phyloP scores from a whole-genome alignment of 1,284 basidiomycete genomes.

The Singerocomus rubriflavus region DNA sequence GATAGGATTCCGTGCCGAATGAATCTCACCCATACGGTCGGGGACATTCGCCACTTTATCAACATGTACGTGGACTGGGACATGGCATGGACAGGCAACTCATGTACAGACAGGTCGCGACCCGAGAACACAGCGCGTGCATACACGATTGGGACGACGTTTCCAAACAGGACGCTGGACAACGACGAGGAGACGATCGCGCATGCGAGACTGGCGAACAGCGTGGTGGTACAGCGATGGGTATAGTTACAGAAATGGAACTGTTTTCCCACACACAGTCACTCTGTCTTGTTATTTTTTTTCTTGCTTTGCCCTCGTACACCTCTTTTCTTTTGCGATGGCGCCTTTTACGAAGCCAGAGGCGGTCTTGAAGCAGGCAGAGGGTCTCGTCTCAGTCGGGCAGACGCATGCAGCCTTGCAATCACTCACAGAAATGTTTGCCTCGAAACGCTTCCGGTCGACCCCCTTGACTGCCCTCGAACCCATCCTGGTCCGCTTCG shows the following conservation, averaged over 20 bases:
- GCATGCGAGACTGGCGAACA: conserved; percentile 72
- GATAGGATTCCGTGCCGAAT: conserved; percentile 79
- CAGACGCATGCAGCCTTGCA: conserved; percentile 88
- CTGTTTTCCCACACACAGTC: conserved; percentile 16
- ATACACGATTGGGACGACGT: conserved; percentile 83
- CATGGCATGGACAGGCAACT: neutral
- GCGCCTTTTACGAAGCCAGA: conserved; percentile 90
- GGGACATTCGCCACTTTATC: conserved; percentile 85
- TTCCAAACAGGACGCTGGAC: conserved; percentile 76
- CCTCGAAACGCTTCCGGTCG: conserved; percentile 91
- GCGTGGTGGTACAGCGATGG: conserved; percentile 87
- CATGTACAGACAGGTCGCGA: conserved; percentile 53
- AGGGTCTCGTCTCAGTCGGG: conserved; percentile 88
- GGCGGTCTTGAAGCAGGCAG: conserved; percentile 88
- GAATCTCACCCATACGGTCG: conserved; percentile 90
- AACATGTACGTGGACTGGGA: conserved; percentile 69
- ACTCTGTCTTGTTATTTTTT: conserved; percentile 3
- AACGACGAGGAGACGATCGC: conserved; percentile 71
- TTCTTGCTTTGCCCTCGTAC: too few species aligned
- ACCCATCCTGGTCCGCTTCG: conserved; percentile 91
- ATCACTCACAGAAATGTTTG: conserved; percentile 89
- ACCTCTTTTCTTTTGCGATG: conserved; percentile 44
- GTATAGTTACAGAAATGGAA: conserved; percentile 33
- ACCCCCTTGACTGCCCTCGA: conserved; percentile 89
- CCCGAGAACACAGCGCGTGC: conserved; percentile 62